Conservation (phyloP, 352 stramenopile genomes). For the Discostella stelligera region DNA sequence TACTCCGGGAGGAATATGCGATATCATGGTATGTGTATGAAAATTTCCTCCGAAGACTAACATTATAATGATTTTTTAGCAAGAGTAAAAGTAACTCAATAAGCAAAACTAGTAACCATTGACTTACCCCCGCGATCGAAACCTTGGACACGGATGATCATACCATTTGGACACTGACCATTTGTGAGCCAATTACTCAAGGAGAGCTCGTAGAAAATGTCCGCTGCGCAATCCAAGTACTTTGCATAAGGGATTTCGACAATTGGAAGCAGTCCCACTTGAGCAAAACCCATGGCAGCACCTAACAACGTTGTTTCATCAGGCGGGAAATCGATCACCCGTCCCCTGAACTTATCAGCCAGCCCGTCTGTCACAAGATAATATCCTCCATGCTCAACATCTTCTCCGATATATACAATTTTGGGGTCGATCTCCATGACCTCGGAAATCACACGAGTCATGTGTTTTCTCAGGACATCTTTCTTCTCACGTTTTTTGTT, state of each 20-base stretch:
- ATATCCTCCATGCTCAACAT: slow-evolving; percentile 82
- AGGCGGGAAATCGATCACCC: slow-evolving; percentile 82
- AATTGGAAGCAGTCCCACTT: slow-evolving; percentile 81
- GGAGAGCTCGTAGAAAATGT: slow-evolving; percentile 83
- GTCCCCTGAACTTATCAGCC: slow-evolving; percentile 58
- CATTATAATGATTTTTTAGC: slow-evolving; percentile 3
- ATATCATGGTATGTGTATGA: slow-evolving; percentile 84
- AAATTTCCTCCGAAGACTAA: slow-evolving; percentile 84
- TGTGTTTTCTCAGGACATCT: slow-evolving; percentile 83
- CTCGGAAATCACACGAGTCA: slow-evolving; percentile 78
- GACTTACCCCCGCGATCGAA: slow-evolving; percentile 77
- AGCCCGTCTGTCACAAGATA: slow-evolving; percentile 82
- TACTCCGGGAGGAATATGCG: slow-evolving; percentile 80
- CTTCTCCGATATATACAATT: slow-evolving; percentile 83
- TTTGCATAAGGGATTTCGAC: slow-evolving; percentile 86
- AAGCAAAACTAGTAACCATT: not conserved
- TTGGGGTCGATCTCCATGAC: slow-evolving; percentile 52
- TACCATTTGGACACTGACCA: slow-evolving; percentile 70
- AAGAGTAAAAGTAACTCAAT: not conserved
- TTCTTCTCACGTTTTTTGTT: slow-evolving; percentile 48
- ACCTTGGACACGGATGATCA: slow-evolving; percentile 82
- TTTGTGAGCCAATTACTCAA: slow-evolving; percentile 80
- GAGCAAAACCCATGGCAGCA: slow-evolving; percentile 77
- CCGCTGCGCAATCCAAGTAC: slow-evolving; percentile 84
- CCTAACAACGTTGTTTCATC: slow-evolving; percentile 84